These are phyloP conservation scores for Trametes coccinea DNA, from an alignment of 768 basidiomycete genomes.

Conservation along the genomic window DNA sequence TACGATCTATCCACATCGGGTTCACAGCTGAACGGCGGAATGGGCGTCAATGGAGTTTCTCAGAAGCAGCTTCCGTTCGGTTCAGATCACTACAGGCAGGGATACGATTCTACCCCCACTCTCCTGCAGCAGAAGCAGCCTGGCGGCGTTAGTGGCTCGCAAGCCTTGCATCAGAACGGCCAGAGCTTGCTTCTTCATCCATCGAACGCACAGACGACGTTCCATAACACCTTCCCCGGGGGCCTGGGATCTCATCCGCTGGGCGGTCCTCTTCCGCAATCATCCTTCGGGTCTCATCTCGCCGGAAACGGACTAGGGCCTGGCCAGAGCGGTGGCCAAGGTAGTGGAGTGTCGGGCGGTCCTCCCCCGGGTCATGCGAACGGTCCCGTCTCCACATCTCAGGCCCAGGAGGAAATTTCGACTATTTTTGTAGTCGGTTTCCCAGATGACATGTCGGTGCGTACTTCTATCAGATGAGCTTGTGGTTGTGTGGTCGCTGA, in stretches of 20 bases:
- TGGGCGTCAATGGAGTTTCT: conserved; percentile 10
- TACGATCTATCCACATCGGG: conserved; percentile 37
- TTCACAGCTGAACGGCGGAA: conserved; percentile 19
- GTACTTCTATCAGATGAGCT: conserved; percentile 16
- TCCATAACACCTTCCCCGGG: conserved; percentile 40
- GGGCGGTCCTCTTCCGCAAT: conserved; percentile 49
- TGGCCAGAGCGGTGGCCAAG: conserved; percentile 25
- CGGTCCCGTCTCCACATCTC: conserved; percentile 29
- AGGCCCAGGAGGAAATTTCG: conserved; percentile 78
- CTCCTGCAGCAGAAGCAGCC: conserved; percentile 23
- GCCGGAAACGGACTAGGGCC: conserved; percentile 41
- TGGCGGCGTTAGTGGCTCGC: conserved; percentile 5
- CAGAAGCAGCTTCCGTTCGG: conserved; percentile 24
- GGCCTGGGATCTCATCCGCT: conserved; percentile 39
- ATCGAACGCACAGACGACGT: conserved; percentile 31
- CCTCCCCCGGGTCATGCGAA: conserved; percentile 32
- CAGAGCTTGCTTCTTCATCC: conserved; percentile 37
- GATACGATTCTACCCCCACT: conserved; percentile 23
- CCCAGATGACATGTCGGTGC: conserved; percentile 96
- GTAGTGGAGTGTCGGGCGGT: conserved; percentile 16
- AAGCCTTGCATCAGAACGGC: conserved; percentile 23
- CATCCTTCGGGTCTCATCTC: conserved; percentile 73
- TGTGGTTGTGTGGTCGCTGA: conserved; percentile 17
- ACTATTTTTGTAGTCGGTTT: conserved; percentile 99
- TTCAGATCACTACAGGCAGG: conserved; percentile 26